These are phyloP conservation scores for Pogostemon cablin DNA, from an alignment of 257 asterid species.

Conservation along the genomic window DNA sequence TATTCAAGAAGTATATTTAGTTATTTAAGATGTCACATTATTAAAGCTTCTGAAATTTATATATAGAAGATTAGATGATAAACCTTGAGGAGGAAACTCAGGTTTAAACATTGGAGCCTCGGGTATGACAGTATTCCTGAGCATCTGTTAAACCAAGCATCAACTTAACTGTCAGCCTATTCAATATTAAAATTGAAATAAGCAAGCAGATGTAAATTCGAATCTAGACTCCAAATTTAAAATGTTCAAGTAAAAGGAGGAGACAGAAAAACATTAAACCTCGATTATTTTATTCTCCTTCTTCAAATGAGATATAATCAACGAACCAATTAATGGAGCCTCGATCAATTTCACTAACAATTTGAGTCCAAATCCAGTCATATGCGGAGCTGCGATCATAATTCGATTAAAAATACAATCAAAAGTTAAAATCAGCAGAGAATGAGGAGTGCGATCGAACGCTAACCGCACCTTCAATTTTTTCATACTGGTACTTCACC, in stretches of 20 bases:
- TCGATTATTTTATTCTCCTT: slow-evolving; percentile 63
- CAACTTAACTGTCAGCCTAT: slow-evolving; percentile 21
- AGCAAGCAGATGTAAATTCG: background rate
- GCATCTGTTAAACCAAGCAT: slow-evolving; percentile 54
- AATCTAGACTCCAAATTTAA: background rate
- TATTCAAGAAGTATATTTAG: background rate
- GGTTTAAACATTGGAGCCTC: slow-evolving; percentile 94
- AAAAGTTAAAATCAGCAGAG: background rate
- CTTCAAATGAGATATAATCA: slow-evolving; percentile 58
- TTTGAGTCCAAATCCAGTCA: slow-evolving; percentile 76
- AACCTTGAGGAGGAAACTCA: slow-evolving; percentile 96
- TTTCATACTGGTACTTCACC: slow-evolving; percentile 59
- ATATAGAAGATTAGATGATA: slow-evolving; percentile 17
- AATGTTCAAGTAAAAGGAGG: background rate
- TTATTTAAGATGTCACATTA: background rate
- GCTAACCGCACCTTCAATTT: slow-evolving; percentile 58
- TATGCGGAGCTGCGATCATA: slow-evolving; percentile 80
- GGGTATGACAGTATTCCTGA: slow-evolving; percentile 86
- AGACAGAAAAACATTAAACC: slow-evolving; percentile 42
- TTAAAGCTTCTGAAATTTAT: background rate
- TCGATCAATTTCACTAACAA: slow-evolving; percentile 64
- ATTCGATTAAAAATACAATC: slow-evolving; percentile 1
- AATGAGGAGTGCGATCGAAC: background rate
- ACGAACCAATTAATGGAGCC: slow-evolving; percentile 63
- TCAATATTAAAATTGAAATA: background rate